Base-by-base conservation (phyloP, 2,329 filamentous ascomycete species). In the Simplicillium sp. region DNA sequence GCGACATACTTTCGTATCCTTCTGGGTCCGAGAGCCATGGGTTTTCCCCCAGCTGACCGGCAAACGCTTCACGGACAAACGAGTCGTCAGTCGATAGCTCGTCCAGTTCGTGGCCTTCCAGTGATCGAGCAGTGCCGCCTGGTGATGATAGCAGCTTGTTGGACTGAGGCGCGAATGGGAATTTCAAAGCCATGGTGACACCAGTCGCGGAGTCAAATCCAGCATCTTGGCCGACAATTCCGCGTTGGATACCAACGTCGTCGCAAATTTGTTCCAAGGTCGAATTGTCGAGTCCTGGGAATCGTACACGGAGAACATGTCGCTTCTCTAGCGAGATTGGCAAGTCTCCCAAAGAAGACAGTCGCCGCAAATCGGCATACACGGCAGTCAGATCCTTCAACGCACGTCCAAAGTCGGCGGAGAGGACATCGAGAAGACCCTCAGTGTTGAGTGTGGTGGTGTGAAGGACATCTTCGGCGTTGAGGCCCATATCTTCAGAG, bases 271-370 rank as follows among this genome's bases (percentile, higher is more conserved):
- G 70, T 55, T 94, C 87, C 0, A 95, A 84, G 0, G 85, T 86
- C 13, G 82, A 77, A 1, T 80, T 80, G 53, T 97, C 90, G 46
- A 92, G 89, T 3, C 92, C 92, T 0, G 89, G 88, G 54, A 98
- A 97, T 25, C 88, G 82, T 2, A 97, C 80, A 29, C 88, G 80
- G 4, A 96, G 65, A 0, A 77, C 74, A 2, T 77, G 77, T 29
- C 73, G 68, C 31, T 75, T 73, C 50, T 87, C 77, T 39, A 95
- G 72, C 0, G 77, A 71, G 29, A 97, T 77, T 0, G 90, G 88
- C 15, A 98, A 66, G 55, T 96, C 88, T 2, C 92, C 92, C 1
- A 97, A 61, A 1, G 71, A 65, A 1, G 87, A 77, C 1, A 98
- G 68, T 29, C 78, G 77, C 53, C 86, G 84, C 7, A 98, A 69